These are phyloP conservation scores for Phytomonas francai DNA, from an alignment of 208 protist genomes.

Conservation along the genomic window DNA sequence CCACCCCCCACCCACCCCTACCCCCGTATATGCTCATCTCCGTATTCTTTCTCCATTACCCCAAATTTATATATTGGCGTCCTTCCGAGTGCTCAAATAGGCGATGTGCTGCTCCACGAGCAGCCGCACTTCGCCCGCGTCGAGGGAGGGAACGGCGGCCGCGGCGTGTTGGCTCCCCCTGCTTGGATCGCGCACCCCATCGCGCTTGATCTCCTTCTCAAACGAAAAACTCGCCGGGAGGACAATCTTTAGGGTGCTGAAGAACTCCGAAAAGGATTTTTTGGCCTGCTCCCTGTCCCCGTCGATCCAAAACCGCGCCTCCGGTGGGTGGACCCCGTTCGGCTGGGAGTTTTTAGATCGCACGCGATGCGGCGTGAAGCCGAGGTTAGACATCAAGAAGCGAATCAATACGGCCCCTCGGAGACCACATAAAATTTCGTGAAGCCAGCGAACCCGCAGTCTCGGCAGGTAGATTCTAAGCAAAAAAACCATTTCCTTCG, in stretches of 20 bases:
- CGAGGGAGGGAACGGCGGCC: slow-evolving; percentile 19
- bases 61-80: slow-evolving; percentile 19
- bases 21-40: too few species aligned
- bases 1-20: too few species aligned
- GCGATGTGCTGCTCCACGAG: slow-evolving; percentile 52
- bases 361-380: slow-evolving; percentile 29
- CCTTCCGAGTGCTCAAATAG: slow-evolving; percentile 62
- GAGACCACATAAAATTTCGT: slow-evolving; percentile 39
- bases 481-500: slow-evolving; percentile 48
- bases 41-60: neutral
- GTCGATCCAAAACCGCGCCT: slow-evolving; percentile 57
- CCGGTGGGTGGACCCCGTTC: neutral
- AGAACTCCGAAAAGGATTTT: slow-evolving; percentile 31
- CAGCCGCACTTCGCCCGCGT: slow-evolving; percentile 29
- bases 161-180: neutral
- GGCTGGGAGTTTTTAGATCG: neutral
- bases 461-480: slow-evolving; percentile 72
- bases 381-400: slow-evolving; percentile 56
- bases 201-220: slow-evolving; percentile 21
- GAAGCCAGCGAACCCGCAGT: slow-evolving; percentile 66
- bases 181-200: neutral
- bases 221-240: slow-evolving; percentile 55
- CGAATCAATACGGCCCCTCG: slow-evolving; percentile 42
- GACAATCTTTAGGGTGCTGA: slow-evolving; percentile 54
- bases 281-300: slow-evolving; percentile 32